A percentile compares a stretch with the other conserved stretches of the same genome.
phyloP scores from a whole-genome alignment of 179 eudicot species.

The Spergularia azorica region DNA sequence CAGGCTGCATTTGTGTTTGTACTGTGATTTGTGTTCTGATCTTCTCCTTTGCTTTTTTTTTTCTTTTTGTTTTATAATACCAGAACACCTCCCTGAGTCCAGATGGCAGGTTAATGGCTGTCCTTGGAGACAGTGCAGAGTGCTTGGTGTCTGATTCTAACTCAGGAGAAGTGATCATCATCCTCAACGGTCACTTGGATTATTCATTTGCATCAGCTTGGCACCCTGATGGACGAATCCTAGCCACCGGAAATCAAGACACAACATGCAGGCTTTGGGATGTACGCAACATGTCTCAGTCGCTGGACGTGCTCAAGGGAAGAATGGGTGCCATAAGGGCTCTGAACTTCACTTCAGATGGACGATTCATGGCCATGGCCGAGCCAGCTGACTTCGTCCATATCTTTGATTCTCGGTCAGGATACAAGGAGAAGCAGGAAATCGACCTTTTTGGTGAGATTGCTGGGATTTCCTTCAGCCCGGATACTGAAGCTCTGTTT shows the following conservation, averaged over 20 bases:
- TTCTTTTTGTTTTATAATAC: not conserved
- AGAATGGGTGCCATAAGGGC: slow-evolving; percentile 90
- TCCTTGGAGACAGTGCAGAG: slow-evolving; percentile 83
- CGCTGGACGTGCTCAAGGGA: slow-evolving; percentile 71
- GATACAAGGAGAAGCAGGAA: slow-evolving; percentile 65
- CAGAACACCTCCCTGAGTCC: slow-evolving; percentile 79
- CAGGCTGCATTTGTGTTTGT: not conserved
- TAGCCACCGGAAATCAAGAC: slow-evolving; percentile 98
- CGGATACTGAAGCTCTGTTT: slow-evolving; percentile 84
- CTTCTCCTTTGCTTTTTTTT: not conserved
- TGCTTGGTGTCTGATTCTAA: slow-evolving; percentile 79
- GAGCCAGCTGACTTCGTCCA: slow-evolving; percentile 98
- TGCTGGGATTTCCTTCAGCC: slow-evolving; percentile 91
- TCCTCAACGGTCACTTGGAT: slow-evolving; percentile 73
- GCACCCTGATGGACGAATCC: slow-evolving; percentile 76
- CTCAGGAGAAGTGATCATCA: slow-evolving; percentile 62
- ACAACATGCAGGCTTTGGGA: slow-evolving; percentile 96
- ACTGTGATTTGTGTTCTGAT: not conserved
- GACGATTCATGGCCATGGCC: slow-evolving; percentile 91
- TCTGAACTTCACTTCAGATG: slow-evolving; percentile 72
- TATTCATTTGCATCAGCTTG: slow-evolving; percentile 93
- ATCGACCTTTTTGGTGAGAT: slow-evolving; percentile 92
- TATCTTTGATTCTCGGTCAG: slow-evolving; percentile 53
- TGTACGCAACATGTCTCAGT: slow-evolving; percentile 59
- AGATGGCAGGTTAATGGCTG: slow-evolving; percentile 73